Evolutionary conservation across 371 early-diverging fungal genomes (phyloP).

Genomic region (Haplosporangium sp.): DNA sequence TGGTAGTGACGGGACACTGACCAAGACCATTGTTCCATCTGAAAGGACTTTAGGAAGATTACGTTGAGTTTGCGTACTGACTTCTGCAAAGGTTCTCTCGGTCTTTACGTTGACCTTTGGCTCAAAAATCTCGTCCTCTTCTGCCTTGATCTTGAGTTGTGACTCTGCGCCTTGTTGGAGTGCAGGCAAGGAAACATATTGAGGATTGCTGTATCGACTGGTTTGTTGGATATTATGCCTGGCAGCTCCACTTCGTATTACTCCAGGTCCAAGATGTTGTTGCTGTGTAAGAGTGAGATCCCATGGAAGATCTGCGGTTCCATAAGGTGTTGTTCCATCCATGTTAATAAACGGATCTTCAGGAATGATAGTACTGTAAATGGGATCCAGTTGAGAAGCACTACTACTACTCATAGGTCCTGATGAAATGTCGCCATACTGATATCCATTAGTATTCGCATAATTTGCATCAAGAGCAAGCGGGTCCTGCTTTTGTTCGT

Average conservation of each 20-base stretch:
- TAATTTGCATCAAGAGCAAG: slow-evolving; percentile 17
- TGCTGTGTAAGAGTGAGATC: background rate
- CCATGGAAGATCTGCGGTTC: slow-evolving; percentile 12
- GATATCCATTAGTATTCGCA: background rate
- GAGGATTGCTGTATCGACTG: slow-evolving; percentile 33
- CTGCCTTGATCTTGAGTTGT: slow-evolving; percentile 24
- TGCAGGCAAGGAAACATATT: slow-evolving; percentile 29
- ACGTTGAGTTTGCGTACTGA: slow-evolving; percentile 24
- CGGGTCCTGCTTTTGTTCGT: slow-evolving; percentile 33
- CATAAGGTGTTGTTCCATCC: background rate
- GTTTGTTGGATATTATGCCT: slow-evolving; percentile 16
- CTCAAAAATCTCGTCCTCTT: slow-evolving; percentile 14
- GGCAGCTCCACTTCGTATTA: slow-evolving; percentile 4
- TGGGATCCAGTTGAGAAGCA: slow-evolving; percentile 7
- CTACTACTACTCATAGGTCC: no score
- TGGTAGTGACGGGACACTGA: background rate
- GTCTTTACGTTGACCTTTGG: slow-evolving; percentile 8
- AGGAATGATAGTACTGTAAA: slow-evolving; percentile 20
- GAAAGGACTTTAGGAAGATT: background rate
- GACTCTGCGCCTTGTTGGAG: slow-evolving; percentile 14
- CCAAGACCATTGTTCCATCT: slow-evolving; percentile 7
- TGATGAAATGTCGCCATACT: background rate
- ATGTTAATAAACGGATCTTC: slow-evolving; percentile 10
- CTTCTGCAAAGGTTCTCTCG: slow-evolving; percentile 13
- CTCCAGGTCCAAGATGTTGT: slow-evolving; percentile 12